Evolutionary conservation across 1,284 basidiomycete species (phyloP), one percentile per base, ranked within the genome.

Genomic region (Schizopora paradoxa): DNA sequence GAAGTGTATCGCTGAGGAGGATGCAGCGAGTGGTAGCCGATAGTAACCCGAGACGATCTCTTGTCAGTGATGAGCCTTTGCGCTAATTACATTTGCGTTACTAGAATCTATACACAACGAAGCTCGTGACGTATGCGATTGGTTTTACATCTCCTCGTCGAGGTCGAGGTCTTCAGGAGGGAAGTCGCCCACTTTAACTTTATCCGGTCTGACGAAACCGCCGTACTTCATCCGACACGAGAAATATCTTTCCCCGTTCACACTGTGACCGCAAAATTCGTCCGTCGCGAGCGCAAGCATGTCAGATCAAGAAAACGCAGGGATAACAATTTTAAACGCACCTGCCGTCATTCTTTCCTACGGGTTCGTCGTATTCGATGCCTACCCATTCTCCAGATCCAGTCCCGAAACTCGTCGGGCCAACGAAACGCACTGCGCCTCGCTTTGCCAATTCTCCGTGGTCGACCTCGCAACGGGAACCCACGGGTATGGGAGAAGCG

Each of bases 331-430:
- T 37, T n/a, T n/a, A 19, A 21, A 79, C 90, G 69, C 63, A 94
- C 90, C 82, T 82, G 54, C 95, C 95, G 62, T 98, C 88, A 54
- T 95, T 94, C 68, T 94, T 97, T 8, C 95, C 94, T 8, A 92
- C 76, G 1, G 96, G 95, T 59, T 98, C 96, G 61, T 99, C 96
- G 57, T 95, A 91, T 64, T 96, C 90, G 5, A 99, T 73, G 0
- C 95, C 96, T 2, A 98, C 77, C 95, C 95, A 98, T 0, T 78
- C 61, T 0, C 85, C 84, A 40, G 70, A 66, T 0, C 66, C 64
- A 50, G 73, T 79, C 26, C 80, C 80, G 58, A 98, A 96, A 43
- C 75, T 71, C 0, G 93, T 91, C 21, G 68, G 61, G 0, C 96
- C 96, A 8, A 94, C 82, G 58, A 84, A 99, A 6, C 83, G 73